Base-by-base conservation (phyloP, 2,329 filamentous ascomycete species). In the Monosporascus cannonballus region DNA sequence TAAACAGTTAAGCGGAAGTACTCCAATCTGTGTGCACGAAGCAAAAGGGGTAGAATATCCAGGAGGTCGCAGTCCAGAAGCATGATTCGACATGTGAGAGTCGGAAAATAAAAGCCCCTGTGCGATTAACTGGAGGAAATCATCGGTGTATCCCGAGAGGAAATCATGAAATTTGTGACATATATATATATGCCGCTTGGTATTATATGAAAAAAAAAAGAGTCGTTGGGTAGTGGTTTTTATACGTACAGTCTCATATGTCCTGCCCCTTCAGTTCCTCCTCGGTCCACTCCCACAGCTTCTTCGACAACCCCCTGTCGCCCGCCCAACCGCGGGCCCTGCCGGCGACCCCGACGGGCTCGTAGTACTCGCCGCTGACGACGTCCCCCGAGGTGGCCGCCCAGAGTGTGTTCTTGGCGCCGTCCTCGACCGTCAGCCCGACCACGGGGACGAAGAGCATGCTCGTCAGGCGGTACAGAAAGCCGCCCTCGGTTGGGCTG, bases 391-490 rank as follows among this genome's bases (percentile, higher is more conserved):
- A 60, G 3, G 68, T 70, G 17, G 68, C 66, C 6, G 70, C 70
- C 69, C 71, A 74, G 6, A 73, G 52, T 55, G 70, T 67, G 49
- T 66, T 73, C 52, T 68, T 65, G 15, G 65, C 63, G 6, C 70
- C 71, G 47, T 71, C 61, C 27, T 68, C 62, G 5, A 65, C 63
- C 30, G 52, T 51, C 24, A 66, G 3, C 15, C 55, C 27, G 22
- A 56, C 37, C 6, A 50, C 51, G 14, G 42, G 42, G 2, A 51
- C 54, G 9, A 54, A 42, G 5, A 58, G 4, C 17, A 14, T 18
- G n/a, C 14, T 0, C 18, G 24, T 17, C n/a, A 58, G 8, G 15
- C 49, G 30, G 8, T 51, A 53, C 20, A 58, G 15, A 11, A 47
- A 17, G 6, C 52, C 49, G 6, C 50, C 51, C 39, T 55, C 42